Evolutionary conservation across 768 basidiomycete species (phyloP).

Genomic region (Rhodocollybia butyracea): DNA sequence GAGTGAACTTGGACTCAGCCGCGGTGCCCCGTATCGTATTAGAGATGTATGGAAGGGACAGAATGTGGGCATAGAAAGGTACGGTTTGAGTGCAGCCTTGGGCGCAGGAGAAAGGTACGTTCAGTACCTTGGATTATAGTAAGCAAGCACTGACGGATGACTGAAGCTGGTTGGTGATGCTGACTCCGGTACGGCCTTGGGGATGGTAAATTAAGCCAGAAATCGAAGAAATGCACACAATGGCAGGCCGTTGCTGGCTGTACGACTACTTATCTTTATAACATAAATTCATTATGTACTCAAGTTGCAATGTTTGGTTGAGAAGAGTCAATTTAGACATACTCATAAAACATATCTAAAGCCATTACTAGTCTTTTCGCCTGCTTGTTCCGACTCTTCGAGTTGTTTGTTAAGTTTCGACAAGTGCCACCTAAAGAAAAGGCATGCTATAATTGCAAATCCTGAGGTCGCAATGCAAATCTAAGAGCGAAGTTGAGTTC

Average conservation of each 20-base stretch:
- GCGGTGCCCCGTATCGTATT: background rate
- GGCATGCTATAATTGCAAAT: background rate
- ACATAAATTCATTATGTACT: background rate
- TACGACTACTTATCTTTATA: background rate
- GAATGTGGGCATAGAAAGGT: background rate
- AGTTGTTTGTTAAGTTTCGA: background rate
- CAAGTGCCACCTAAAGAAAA: background rate
- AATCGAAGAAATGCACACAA: background rate
- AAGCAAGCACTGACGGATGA: too few relatives aligned
- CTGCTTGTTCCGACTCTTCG: background rate
- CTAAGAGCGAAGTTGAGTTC: background rate
- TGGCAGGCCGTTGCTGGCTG: background rate
- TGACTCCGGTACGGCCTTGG: background rate
- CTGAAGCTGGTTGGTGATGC: slow-evolving; percentile 2
- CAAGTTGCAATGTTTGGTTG: background rate
- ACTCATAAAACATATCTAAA: background rate
- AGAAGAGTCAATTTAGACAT: background rate
- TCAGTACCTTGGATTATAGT: too few relatives aligned
- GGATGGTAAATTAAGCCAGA: background rate
- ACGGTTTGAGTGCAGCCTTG: background rate
- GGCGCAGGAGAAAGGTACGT: slow-evolving; percentile 7
- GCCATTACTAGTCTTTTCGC: background rate
- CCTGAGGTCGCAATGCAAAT: background rate
- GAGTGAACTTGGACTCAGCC: slow-evolving; percentile 2
- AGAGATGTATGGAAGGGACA: slow-evolving; percentile 6